Evolutionary conservation across 2,329 filamentous ascomycete species (phyloP), one percentile per base, ranked within the genome.

Genomic region (Cladosporium sp.): DNA sequence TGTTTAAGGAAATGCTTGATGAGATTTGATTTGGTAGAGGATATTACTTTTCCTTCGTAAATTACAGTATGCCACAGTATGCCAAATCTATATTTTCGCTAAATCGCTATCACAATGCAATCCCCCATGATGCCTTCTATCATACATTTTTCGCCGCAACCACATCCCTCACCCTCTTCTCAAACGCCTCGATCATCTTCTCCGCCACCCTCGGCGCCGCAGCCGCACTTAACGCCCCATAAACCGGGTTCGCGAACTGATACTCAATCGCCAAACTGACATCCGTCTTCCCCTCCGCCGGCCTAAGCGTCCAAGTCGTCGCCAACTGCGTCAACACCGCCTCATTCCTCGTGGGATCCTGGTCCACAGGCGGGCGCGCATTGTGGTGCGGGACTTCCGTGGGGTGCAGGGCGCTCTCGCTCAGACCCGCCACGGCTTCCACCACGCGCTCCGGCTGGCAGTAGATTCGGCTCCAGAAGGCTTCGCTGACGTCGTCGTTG

Each of bases 121-220:
- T 9, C 9, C 9, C 9, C 22, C 22, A 27, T 27, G 5, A 27
- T 39, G 12, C 18, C 37, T 39, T 15, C n/a, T n/a, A n/a, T 24
- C 39, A 12, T 9, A 24, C 40, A 27, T 18, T 13, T 43, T 27
- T 7, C 22, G 11, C 20, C 32, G 30, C 60, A 56, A 74, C 50
- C 42, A 89, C 66, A 61, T 80, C 73, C 64, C 74, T 75, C 5
- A 93, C 90, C 63, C 88, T 79, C 69, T 82, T 80, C 73, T 96
- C 91, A 73, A 99, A 99, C 1, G 93, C 92, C 68, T 88, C 84
- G 58, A 97, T 87, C 90, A 99, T 96, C 57, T 87, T 77, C 3
- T 83, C 84, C 1, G 89, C 92, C 56, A 96, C 83, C 70, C 88
- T 89, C 27, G 89, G 86, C 57, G 89, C 89, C 19, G 93, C 84